A percentile compares a stretch with the other conserved stretches of the same genome.
Evolutionary conservation across 1,284 basidiomycete genomes (phyloP).

Genomic region (Pterulicium gracile): DNA sequence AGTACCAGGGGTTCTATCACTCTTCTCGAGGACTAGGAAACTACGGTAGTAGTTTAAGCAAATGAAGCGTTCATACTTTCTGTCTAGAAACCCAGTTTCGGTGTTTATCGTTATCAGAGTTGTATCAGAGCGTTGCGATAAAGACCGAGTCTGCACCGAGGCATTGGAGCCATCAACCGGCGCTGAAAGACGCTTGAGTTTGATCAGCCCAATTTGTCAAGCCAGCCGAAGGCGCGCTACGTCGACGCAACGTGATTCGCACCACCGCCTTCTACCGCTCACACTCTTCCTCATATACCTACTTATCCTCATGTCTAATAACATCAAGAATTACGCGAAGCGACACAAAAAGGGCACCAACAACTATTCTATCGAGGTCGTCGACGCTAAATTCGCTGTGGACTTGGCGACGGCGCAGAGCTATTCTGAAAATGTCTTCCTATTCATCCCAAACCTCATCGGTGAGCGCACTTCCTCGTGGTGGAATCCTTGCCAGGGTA

Average conservation of each 20-base stretch:
- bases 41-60: no score
- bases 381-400: slow-evolving; percentile 71
- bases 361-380: slow-evolving; percentile 41
- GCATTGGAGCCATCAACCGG: no score
- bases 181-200: no score
- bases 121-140: no score
- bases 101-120: no score
- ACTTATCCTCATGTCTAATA: neutral
- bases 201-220: slow-evolving; percentile 2
- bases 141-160: no score
- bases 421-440: slow-evolving; percentile 87
- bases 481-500: slow-evolving; percentile 3
- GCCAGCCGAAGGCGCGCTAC: neutral
- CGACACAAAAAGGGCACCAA: slow-evolving; percentile 10
- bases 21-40: no score
- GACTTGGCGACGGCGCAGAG: slow-evolving; percentile 77
- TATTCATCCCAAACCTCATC: slow-evolving; percentile 96
- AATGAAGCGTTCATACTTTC: no score
- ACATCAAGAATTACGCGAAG: slow-evolving; percentile 17
- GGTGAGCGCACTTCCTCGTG: slow-evolving; percentile 40
- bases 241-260: neutral
- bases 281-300: neutral
- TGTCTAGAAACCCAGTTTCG: no score
- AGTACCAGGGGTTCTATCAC: slow-evolving; percentile 4
- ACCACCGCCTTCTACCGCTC: neutral